Evolutionary conservation across 2,329 filamentous ascomycete genomes (phyloP).

Genomic region (Xylaria sp.): DNA sequence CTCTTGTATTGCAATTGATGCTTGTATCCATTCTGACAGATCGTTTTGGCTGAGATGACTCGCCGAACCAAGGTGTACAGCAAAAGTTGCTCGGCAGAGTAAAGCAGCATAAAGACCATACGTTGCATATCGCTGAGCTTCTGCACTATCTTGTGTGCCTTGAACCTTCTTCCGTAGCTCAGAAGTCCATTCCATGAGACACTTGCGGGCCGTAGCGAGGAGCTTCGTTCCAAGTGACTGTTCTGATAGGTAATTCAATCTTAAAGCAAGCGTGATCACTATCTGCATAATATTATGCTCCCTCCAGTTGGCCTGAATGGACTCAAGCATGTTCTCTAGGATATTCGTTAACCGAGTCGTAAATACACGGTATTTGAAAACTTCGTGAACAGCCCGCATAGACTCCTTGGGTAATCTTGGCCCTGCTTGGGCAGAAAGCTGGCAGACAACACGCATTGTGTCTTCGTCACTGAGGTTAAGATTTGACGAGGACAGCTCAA

Average conservation of each 20-base stretch:
- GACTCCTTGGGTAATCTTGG: slow-evolving; percentile 51
- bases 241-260: slow-evolving; percentile 22
- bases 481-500: slow-evolving; percentile 62
- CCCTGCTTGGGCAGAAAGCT: slow-evolving; percentile 66
- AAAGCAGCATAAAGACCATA: slow-evolving; percentile 66
- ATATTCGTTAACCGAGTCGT: slow-evolving; percentile 59
- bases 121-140: slow-evolving; percentile 48
- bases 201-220: slow-evolving; percentile 16
- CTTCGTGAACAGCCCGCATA: slow-evolving; percentile 59
- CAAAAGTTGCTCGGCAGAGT: slow-evolving; percentile 56
- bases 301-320: slow-evolving; percentile 66
- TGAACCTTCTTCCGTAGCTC: slow-evolving; percentile 18
- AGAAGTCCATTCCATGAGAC: slow-evolving; percentile 26
- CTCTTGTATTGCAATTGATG: slow-evolving; percentile 56
- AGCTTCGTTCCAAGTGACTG: not conserved
- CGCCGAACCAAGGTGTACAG: slow-evolving; percentile 22
- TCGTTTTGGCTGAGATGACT: slow-evolving; percentile 31
- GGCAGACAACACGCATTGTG: slow-evolving; percentile 60
- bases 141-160: slow-evolving; percentile 29
- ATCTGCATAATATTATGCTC: slow-evolving; percentile 57
- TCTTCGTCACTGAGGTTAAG: slow-evolving; percentile 69
- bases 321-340: slow-evolving; percentile 55
- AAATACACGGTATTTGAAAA: slow-evolving; percentile 62
- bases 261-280: slow-evolving; percentile 25
- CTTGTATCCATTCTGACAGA: slow-evolving; percentile 40